phyloP scores from a whole-genome alignment of 257 asterid species.

The Salvia miltiorrhiza region DNA sequence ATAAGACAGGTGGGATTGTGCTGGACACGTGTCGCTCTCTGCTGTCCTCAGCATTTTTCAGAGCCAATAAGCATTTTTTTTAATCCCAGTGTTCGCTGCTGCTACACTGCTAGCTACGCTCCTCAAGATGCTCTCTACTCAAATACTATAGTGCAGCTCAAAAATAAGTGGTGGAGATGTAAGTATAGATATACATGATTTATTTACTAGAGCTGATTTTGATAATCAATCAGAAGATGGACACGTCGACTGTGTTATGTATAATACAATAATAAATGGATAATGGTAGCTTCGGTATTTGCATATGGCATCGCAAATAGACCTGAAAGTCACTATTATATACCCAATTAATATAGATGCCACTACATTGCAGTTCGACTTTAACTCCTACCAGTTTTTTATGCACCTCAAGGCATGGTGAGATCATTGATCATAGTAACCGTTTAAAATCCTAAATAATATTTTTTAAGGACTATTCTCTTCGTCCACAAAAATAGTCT shows the following conservation, averaged over 20 bases:
- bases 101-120: not conserved
- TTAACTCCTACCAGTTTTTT: not conserved
- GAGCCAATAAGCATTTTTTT: not conserved
- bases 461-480: too few relatives aligned
- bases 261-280: too few relatives aligned
- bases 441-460: too few relatives aligned
- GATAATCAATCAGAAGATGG: not conserved
- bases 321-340: not conserved
- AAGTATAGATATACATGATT: too few relatives aligned
- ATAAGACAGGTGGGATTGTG: constrained; percentile 31
- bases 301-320: not conserved
- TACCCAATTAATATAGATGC: not conserved
- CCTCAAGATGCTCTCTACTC: not conserved
- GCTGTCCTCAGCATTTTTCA: not conserved
- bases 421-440: not conserved
- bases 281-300: not conserved
- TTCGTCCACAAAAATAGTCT: too few relatives aligned
- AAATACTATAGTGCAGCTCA: too few relatives aligned
- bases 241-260: not conserved
- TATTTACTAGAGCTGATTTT: too few relatives aligned
- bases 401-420: not conserved
- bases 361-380: not conserved
- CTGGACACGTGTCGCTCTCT: constrained; percentile 27
- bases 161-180: too few relatives aligned
- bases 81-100: too few relatives aligned